A percentile compares a stretch with the other conserved stretches of the same genome.
Conservation (phyloP, 441 rosid species). For the Flueggea neowawraea region DNA sequence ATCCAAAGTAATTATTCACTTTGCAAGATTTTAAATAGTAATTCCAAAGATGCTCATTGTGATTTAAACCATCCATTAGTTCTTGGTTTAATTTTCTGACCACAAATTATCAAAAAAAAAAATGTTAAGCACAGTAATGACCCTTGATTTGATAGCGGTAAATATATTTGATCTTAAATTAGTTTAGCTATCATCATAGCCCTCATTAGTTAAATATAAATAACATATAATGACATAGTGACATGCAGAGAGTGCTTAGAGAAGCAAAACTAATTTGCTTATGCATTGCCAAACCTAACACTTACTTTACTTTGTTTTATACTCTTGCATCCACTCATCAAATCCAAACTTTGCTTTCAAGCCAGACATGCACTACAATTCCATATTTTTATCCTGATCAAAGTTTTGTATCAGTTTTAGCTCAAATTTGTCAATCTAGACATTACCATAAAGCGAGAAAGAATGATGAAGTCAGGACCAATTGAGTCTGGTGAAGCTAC, state of each 20-base stretch:
- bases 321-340: constrained; percentile 14
- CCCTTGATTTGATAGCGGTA: no score
- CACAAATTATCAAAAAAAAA: no score
- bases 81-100: no score
- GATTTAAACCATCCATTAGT: no score
- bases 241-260: constrained; percentile 5
- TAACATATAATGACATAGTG: no score
- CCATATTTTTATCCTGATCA: not conserved
- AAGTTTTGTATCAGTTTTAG: not conserved
- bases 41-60: no score
- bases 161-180: no score
- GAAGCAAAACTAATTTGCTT: constrained; percentile 17
- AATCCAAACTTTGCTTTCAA: constrained; percentile 22
- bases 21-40: no score
- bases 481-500: constrained; percentile 34
- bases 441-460: not conserved
- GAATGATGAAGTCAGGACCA: constrained; percentile 36
- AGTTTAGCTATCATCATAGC: no score
- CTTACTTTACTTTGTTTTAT: constrained; percentile 25
- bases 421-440: not conserved
- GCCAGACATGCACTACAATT: not conserved
- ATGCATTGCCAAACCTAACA: constrained; percentile 20
- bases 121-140: no score
- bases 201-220: no score
- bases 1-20: no score